These are phyloP conservation scores for Tulasnella sp. DNA, from an alignment of 768 basidiomycete genomes.

Conservation along the genomic window DNA sequence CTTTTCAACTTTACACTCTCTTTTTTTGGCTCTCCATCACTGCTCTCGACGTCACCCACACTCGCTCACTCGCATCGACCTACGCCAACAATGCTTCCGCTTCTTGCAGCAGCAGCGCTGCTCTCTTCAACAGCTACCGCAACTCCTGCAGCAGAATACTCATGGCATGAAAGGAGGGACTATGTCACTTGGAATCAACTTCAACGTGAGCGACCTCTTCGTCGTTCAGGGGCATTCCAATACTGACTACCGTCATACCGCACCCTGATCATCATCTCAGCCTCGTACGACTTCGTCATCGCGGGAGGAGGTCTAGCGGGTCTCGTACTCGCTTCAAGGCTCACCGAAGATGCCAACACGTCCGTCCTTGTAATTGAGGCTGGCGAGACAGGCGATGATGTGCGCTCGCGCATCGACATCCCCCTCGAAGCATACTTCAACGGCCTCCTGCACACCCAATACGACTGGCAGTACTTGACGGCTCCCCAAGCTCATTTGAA, in stretches of 20 bases:
- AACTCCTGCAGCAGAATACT: not conserved
- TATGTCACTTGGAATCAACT: not conserved
- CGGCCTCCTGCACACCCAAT: slow-evolving; percentile 47
- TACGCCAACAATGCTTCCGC: not conserved
- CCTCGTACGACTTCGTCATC: slow-evolving; percentile 28
- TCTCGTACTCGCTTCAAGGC: slow-evolving; percentile 27
- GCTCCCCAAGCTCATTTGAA: slow-evolving; percentile 47
- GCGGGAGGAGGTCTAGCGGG: slow-evolving; percentile 29
- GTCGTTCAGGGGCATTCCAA: slow-evolving; percentile 11
- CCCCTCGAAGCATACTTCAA: slow-evolving; percentile 54
- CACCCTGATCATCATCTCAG: not conserved
- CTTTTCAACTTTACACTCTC: not conserved
- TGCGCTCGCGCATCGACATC: slow-evolving; percentile 41
- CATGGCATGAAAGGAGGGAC: not conserved
- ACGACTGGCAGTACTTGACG: slow-evolving; percentile 58
- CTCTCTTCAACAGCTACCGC: not conserved
- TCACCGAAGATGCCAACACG: slow-evolving; percentile 26
- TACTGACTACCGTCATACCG: not conserved
- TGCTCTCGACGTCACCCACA: not conserved
- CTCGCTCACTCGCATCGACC: not conserved
- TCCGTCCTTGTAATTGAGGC: slow-evolving; percentile 28
- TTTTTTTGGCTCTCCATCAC: not conserved
- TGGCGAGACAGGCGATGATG: slow-evolving; percentile 25
- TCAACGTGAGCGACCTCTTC: not conserved
- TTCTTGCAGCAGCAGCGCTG: slow-evolving; percentile 3